Evolutionary conservation across 257 asterid genomes (phyloP).

Genomic region (Solanum tarijense): DNA sequence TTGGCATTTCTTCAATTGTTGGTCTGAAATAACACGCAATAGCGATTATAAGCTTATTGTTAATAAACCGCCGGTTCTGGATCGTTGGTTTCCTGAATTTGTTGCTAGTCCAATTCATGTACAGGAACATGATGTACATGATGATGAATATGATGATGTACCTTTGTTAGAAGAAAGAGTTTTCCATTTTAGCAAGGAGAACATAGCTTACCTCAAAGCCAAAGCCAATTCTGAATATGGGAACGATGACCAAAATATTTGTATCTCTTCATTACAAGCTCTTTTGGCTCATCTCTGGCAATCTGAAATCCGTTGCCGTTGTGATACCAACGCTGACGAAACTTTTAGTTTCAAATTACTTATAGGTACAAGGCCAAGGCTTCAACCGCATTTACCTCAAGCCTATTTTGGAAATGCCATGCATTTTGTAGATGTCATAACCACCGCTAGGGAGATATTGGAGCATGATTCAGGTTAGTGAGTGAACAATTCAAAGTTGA

Average conservation of each 20-base stretch:
- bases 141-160: neutral
- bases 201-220: neutral
- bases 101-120: neutral
- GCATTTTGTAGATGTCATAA: neutral
- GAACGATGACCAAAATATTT: neutral
- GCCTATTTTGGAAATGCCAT: constrained; percentile 33
- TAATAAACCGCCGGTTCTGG: constrained; percentile 14
- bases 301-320: constrained; percentile 1
- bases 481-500: too few species aligned
- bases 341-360: neutral
- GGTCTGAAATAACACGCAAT: constrained; percentile 34
- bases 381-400: constrained; percentile 14
- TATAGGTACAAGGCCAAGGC: constrained; percentile 23
- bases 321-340: neutral
- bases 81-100: constrained; percentile 15
- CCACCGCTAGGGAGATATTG: neutral
- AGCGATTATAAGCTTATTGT: neutral
- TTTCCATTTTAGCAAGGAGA: constrained; percentile 20
- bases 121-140: neutral
- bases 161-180: constrained; percentile 21
- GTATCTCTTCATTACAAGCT: constrained; percentile 39
- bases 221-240: neutral
- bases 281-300: constrained; percentile 29
- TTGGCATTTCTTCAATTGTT: constrained; percentile 41
- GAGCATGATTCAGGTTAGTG: constrained; percentile 2